phyloP scores from a whole-genome alignment of 805 yeast species.

The Kregervanrija delftensis region DNA sequence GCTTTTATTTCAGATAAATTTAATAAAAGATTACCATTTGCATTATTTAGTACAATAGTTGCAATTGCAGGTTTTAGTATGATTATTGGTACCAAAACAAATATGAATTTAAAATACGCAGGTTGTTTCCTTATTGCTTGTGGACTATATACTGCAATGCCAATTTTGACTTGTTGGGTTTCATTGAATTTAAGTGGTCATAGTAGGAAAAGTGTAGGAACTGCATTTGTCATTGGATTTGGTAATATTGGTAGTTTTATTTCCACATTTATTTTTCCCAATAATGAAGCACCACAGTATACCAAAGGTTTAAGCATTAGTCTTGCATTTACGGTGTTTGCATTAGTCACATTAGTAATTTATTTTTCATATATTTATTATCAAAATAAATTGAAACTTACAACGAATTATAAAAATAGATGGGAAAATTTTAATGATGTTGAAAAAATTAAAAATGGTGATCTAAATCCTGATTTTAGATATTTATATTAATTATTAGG shows the following conservation, averaged over 20 bases:
- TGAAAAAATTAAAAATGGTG: slow-evolving; percentile 28
- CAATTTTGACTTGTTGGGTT: slow-evolving; percentile 62
- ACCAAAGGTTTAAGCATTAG: slow-evolving; percentile 46
- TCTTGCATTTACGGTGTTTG: slow-evolving; percentile 39
- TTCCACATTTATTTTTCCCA: slow-evolving; percentile 49
- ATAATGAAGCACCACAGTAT: slow-evolving; percentile 53
- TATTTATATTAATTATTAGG: slow-evolving; percentile 32
- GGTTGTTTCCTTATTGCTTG: slow-evolving; percentile 55
- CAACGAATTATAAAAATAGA: slow-evolving; percentile 20
- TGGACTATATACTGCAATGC: slow-evolving; percentile 63
- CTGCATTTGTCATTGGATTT: slow-evolving; percentile 56
- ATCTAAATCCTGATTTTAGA: slow-evolving; percentile 37
- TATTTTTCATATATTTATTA: slow-evolving; percentile 27
- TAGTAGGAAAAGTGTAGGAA: slow-evolving; percentile 42
- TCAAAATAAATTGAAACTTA: slow-evolving; percentile 31
- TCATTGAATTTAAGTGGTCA: slow-evolving; percentile 60
- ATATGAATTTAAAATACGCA: slow-evolving; percentile 42
- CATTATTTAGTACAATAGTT: slow-evolving; percentile 25
- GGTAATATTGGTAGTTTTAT: slow-evolving; percentile 72
- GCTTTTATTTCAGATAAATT: slow-evolving; percentile 57
- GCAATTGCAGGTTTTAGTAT: slow-evolving; percentile 51
- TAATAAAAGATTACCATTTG: slow-evolving; percentile 40
- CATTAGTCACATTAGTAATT: slow-evolving; percentile 30
- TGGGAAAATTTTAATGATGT: slow-evolving; percentile 25
- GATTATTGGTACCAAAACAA: slow-evolving; percentile 37